Conservation (phyloP, 805 yeast genomes). For the Lachancea nothofagi region DNA sequence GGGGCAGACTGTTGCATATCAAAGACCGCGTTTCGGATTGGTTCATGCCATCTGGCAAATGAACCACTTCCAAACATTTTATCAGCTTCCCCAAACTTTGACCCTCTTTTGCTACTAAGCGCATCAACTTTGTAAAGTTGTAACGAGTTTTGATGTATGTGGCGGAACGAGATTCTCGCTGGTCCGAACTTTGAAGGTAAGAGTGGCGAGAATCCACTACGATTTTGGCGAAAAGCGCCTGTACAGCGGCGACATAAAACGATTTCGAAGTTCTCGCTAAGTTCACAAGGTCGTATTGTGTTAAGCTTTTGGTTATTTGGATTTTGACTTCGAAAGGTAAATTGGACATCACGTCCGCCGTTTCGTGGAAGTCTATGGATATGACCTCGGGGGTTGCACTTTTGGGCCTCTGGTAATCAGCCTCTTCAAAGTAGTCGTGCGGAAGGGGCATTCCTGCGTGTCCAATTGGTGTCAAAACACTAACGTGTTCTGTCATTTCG, state of each 20-base stretch:
- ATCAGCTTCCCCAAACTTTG: conserved; percentile 16
- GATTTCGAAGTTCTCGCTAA: conserved; percentile 31
- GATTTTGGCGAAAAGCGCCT: conserved; percentile 33
- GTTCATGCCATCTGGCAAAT: conserved; percentile 41
- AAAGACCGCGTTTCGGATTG: conserved; percentile 32
- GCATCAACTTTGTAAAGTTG: conserved; percentile 37
- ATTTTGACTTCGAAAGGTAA: conserved; percentile 38
- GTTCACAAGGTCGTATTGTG: conserved; percentile 37
- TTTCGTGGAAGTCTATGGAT: not conserved
- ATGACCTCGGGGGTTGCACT: not conserved
- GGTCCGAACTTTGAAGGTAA: conserved; percentile 29
- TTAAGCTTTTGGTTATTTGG: conserved; percentile 31
- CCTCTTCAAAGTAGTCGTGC: conserved; percentile 5
- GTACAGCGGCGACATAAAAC: conserved; percentile 31
- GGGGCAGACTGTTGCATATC: conserved; percentile 24
- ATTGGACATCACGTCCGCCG: conserved; percentile 6
- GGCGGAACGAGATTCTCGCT: not conserved
- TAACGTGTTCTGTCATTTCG: conserved; percentile 11
- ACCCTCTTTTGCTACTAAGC: conserved; percentile 9
- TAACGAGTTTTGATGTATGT: conserved; percentile 37
- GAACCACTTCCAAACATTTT: conserved; percentile 31
- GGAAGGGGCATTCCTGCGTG: conserved; percentile 15
- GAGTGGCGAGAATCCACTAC: conserved; percentile 35
- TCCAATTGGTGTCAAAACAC: conserved; percentile 14
- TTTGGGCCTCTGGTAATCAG: not conserved